phyloP scores from a whole-genome alignment of 345 rosid species.

The Cardamine chenopodiifolia region DNA sequence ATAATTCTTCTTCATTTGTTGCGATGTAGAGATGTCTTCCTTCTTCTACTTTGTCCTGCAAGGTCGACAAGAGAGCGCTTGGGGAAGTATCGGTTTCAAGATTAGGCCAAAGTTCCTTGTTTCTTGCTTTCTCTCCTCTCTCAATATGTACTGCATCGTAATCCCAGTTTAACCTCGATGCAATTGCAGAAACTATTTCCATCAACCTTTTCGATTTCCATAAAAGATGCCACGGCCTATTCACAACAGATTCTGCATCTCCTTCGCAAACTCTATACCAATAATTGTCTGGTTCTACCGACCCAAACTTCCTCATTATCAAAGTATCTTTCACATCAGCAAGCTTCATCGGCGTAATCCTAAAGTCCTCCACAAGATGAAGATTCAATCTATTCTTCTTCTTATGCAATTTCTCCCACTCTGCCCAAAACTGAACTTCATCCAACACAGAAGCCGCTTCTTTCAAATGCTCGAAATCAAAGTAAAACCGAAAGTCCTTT shows the following conservation, averaged over 20 bases:
- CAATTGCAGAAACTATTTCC: constrained; percentile 80
- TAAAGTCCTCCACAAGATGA: constrained; percentile 70
- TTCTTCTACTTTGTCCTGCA: constrained; percentile 71
- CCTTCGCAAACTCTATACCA: constrained; percentile 99
- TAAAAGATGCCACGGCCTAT: constrained; percentile 85
- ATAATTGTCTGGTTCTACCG: constrained; percentile 87
- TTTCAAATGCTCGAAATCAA: constrained; percentile 91
- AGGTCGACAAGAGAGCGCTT: constrained; percentile 59
- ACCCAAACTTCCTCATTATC: constrained; percentile 92
- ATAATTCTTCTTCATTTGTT: constrained; percentile 70
- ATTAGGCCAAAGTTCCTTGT: constrained; percentile 86
- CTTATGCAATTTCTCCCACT: constrained; percentile 78
- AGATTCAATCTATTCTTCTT: constrained; percentile 54
- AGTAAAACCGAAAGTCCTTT: constrained; percentile 91
- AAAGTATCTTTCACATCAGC: constrained; percentile 62
- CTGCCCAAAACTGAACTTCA: constrained; percentile 79
- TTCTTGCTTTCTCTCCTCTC: constrained; percentile 83
- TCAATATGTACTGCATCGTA: constrained; percentile 82
- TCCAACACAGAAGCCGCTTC: constrained; percentile 89
- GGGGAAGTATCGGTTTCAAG: constrained; percentile 70
- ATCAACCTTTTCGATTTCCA: constrained; percentile 92
- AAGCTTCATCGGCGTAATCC: constrained; percentile 78
- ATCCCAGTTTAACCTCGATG: constrained; percentile 85
- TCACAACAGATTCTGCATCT: constrained; percentile 69
- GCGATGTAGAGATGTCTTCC: constrained; percentile 83